Evolutionary conservation across 306 rosid species (phyloP).

Genomic region (Mucuna pruriens): DNA sequence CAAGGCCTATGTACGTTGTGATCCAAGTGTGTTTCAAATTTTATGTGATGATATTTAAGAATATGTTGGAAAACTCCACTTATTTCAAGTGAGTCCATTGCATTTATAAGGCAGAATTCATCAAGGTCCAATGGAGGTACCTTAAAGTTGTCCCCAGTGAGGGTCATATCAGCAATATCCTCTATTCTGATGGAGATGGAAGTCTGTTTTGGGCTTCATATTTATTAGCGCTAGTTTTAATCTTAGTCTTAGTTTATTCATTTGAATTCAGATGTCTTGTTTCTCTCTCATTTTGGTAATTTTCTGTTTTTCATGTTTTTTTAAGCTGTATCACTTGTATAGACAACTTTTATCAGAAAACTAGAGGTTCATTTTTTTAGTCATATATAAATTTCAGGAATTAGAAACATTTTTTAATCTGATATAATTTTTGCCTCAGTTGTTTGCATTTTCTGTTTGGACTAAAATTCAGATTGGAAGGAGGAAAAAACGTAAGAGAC

Average conservation of each 20-base stretch:
- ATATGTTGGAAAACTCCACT: constrained; percentile 5
- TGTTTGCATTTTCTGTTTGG: not conserved
- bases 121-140: constrained; percentile 6
- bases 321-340: constrained; percentile 2
- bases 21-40: constrained; percentile 32
- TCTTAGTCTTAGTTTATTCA: not conserved
- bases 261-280: not conserved
- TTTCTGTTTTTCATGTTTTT: constrained; percentile 3
- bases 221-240: constrained; percentile 14
- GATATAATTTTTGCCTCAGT: not conserved
- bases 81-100: constrained; percentile 17
- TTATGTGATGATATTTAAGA: constrained; percentile 31
- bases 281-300: not conserved
- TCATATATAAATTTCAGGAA: not conserved
- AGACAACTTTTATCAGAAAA: constrained; percentile 6
- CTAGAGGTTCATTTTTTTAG: not conserved
- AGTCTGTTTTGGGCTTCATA: constrained; percentile 22
- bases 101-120: constrained; percentile 3
- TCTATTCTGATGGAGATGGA: not conserved
- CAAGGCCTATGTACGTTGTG: constrained; percentile 39
- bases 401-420: not conserved
- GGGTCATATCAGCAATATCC: not conserved
- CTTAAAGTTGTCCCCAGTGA: not conserved
- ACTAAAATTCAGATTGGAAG: not conserved
- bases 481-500: not conserved